Conservation (phyloP, 1,284 basidiomycete genomes). For the Waitea zeae region DNA sequence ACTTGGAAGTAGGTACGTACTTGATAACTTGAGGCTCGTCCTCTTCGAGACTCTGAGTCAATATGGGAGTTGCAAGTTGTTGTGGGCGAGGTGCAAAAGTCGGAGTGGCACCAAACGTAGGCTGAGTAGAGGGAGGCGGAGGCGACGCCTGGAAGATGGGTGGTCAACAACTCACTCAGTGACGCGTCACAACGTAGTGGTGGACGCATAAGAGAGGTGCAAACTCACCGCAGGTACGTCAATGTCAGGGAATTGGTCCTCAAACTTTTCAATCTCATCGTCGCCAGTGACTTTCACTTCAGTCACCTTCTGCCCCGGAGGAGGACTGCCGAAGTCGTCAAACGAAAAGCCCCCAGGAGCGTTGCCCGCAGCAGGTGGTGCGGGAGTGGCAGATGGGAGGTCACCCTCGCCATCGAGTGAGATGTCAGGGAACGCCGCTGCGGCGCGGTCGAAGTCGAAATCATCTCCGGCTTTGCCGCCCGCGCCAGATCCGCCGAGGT, state of each 20-base stretch:
- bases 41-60: conserved; percentile 52
- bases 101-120: conserved; percentile 29
- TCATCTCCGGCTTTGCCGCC: conserved; percentile 23
- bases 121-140: conserved; percentile 15
- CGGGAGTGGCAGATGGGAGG: conserved; percentile 23
- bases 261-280: conserved; percentile 81
- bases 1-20: conserved; percentile 16
- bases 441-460: conserved; percentile 63
- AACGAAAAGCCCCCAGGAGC: conserved; percentile 34
- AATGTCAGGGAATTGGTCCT: conserved; percentile 84
- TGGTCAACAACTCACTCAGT: too few relatives aligned
- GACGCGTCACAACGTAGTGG: too few relatives aligned
- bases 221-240: conserved; percentile 36
- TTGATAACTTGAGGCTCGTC: conserved; percentile 85
- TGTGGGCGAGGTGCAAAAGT: conserved; percentile 62
- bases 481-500: conserved; percentile 17
- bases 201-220: background rate
- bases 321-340: conserved; percentile 39
- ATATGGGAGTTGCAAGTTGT: conserved; percentile 54
- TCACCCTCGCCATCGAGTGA: conserved; percentile 48
- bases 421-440: conserved; percentile 76
- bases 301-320: conserved; percentile 19
- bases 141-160: background rate
- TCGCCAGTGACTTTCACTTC: conserved; percentile 73
- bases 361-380: conserved; percentile 16